These are phyloP conservation scores for Chlamydomonas schloesseri DNA, from an alignment of 139 green algal species.

Conservation along the genomic window DNA sequence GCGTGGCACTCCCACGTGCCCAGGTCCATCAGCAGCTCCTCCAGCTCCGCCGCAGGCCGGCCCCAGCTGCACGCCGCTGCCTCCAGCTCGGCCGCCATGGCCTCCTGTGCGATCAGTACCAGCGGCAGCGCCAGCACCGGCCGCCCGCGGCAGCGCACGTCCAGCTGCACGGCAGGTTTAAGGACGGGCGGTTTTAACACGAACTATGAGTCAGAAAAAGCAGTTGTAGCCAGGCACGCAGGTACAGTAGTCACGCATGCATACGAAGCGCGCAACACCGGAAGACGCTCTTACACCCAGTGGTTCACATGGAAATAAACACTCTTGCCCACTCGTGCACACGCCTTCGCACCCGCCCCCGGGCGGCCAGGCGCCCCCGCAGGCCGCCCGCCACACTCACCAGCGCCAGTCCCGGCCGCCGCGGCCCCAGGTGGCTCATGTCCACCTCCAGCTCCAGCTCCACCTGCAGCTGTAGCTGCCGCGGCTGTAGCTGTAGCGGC, in stretches of 20 bases:
- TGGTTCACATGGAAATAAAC: too few relatives aligned
- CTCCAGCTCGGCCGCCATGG: constrained; percentile 15
- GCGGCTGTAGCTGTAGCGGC: not conserved
- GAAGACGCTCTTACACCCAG: too few relatives aligned
- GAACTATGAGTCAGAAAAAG: too few relatives aligned
- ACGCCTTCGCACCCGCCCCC: too few relatives aligned
- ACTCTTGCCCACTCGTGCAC: too few relatives aligned
- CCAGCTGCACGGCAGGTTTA: constrained; percentile 1
- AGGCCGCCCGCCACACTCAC: not conserved
- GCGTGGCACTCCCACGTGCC: constrained; percentile 20
- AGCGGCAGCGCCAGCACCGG: not conserved
- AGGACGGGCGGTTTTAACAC: too few relatives aligned
- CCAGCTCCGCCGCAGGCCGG: not conserved
- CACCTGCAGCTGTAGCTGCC: constrained; percentile 7
- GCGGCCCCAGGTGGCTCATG: constrained; percentile 2
- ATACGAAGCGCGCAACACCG: too few relatives aligned
- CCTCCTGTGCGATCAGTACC: not conserved
- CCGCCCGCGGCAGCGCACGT: constrained; percentile 1
- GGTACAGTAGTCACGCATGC: too few relatives aligned
- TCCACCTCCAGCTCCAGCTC: constrained; percentile 18
- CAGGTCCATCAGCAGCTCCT: constrained; percentile 33
- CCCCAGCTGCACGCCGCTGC: not conserved
- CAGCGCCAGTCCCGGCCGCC: not conserved
- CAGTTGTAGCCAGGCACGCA: too few relatives aligned
- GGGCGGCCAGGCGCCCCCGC: too few relatives aligned